Percentiles rank a stretch among this genome's conserved stretches.
These are phyloP conservation scores for Ophiobolus disseminans DNA, from an alignment of 2,329 filamentous ascomycete genomes.

Conservation along the genomic window DNA sequence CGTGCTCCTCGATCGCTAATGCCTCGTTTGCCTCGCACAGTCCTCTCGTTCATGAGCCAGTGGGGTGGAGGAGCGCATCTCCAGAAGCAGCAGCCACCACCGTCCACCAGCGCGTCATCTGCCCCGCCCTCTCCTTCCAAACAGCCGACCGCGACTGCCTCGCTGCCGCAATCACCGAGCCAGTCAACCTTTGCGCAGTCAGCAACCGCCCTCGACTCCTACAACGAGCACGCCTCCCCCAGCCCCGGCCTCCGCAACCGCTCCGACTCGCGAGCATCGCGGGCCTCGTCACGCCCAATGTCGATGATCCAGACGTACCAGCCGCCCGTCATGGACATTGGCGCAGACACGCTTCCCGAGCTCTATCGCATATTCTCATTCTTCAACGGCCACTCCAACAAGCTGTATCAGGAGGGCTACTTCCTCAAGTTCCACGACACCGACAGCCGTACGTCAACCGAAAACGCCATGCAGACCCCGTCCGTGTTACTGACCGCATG, in stretches of 20 bases:
- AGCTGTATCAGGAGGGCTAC: conserved; percentile 97
- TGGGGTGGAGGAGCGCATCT: conserved; percentile 62
- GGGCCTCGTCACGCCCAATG: conserved; percentile 70
- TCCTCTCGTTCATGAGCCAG: conserved; percentile 87
- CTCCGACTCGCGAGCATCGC: conserved; percentile 59
- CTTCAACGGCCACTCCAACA: conserved; percentile 93
- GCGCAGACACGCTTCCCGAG: conserved; percentile 86
- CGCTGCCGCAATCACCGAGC: too few relatives aligned
- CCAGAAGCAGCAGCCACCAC: conserved; percentile 31
- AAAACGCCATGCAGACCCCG: background rate
- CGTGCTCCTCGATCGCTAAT: too few relatives aligned
- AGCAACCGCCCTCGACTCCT: conserved; percentile 40
- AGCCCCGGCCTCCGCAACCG: conserved; percentile 50
- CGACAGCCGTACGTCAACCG: conserved; percentile 77
- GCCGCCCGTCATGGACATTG: conserved; percentile 84
- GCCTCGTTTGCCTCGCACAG: too few relatives aligned
- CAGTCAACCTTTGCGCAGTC: conserved; percentile 39
- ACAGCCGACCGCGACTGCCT: conserved; percentile 26
- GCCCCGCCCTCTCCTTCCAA: conserved; percentile 41
- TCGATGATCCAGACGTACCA: conserved; percentile 89
- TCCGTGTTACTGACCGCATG: conserved; percentile 31
- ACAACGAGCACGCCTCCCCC: conserved; percentile 33
- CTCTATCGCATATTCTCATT: conserved; percentile 92
- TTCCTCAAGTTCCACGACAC: conserved; percentile 96
- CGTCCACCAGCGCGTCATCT: conserved; percentile 35